A percentile compares a stretch with the other conserved stretches of the same genome.
phyloP scores from a whole-genome alignment of 768 basidiomycete genomes.

The Pholiota conissans region DNA sequence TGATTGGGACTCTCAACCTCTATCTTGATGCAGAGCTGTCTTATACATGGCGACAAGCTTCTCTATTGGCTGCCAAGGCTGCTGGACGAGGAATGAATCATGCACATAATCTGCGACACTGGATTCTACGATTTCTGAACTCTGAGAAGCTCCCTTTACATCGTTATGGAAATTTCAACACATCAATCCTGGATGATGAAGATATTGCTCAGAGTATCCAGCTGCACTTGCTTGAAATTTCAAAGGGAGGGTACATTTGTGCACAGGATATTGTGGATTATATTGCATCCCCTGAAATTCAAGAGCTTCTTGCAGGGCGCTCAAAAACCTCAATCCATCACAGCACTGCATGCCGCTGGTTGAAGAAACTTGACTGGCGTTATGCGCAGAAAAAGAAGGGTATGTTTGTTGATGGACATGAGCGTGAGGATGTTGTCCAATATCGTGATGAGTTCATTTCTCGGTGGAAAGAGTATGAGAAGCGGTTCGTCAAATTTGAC shows the following conservation, averaged over 20 bases:
- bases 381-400: slow-evolving; percentile 29
- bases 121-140: slow-evolving; percentile 26
- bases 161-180: slow-evolving; percentile 16
- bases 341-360: slow-evolving; percentile 29
- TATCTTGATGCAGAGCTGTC: slow-evolving; percentile 30
- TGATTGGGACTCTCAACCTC: slow-evolving; percentile 34
- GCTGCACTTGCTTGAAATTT: slow-evolving; percentile 25
- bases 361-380: slow-evolving; percentile 31
- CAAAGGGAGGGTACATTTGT: slow-evolving; percentile 25
- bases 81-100: slow-evolving; percentile 24
- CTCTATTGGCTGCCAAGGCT: slow-evolving; percentile 24
- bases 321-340: slow-evolving; percentile 15
- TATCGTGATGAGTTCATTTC: slow-evolving; percentile 28
- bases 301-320: slow-evolving; percentile 19
- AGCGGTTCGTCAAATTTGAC: slow-evolving; percentile 19
- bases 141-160: slow-evolving; percentile 25
- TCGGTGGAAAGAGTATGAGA: slow-evolving; percentile 25
- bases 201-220: slow-evolving; percentile 8
- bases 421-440: slow-evolving; percentile 33
- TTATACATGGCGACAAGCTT: slow-evolving; percentile 34
- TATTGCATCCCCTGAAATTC: slow-evolving; percentile 23
- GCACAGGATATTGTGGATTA: slow-evolving; percentile 32
- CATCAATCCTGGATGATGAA: slow-evolving; percentile 7
- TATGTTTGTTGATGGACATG: slow-evolving; percentile 40
- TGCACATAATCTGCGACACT: slow-evolving; percentile 28